Conservation (phyloP, 805 yeast genomes). For the Starmerella stigmatis region DNA sequence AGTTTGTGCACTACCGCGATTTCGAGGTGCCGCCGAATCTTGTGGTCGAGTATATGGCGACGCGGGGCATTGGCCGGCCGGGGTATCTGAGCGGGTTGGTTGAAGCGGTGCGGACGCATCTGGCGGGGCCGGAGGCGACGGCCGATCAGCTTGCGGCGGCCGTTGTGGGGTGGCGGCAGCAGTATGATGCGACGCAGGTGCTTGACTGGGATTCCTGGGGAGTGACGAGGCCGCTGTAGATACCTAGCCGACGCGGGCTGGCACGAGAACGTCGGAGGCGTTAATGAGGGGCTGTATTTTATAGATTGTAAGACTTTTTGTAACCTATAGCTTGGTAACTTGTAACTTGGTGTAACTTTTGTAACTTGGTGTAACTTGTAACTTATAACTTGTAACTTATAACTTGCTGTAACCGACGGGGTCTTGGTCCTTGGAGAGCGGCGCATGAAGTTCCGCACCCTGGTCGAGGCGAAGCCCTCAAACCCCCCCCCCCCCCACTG, state of each 20-base stretch:
- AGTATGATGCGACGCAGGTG: constrained; percentile 7
- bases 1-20: constrained; percentile 20
- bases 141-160: constrained; percentile 16
- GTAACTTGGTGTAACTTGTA: no score
- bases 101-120: constrained; percentile 4
- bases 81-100: constrained; percentile 15
- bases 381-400: no score
- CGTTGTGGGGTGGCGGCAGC: constrained; percentile 11
- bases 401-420: no score
- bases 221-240: neutral
- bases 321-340: no score
- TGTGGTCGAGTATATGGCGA: constrained; percentile 20
- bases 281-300: no score
- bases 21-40: constrained; percentile 11
- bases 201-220: constrained; percentile 16
- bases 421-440: no score
- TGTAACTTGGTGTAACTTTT: no score
- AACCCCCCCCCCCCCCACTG: no score
- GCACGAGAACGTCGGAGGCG: no score
- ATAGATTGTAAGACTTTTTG: no score
- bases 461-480: no score
- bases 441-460: no score
- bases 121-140: constrained; percentile 4
- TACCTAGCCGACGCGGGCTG: neutral
- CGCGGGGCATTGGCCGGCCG: constrained; percentile 9